These are phyloP conservation scores for Globisporangium middletonii DNA, from an alignment of 352 stramenopile species.

Conservation along the genomic window DNA sequence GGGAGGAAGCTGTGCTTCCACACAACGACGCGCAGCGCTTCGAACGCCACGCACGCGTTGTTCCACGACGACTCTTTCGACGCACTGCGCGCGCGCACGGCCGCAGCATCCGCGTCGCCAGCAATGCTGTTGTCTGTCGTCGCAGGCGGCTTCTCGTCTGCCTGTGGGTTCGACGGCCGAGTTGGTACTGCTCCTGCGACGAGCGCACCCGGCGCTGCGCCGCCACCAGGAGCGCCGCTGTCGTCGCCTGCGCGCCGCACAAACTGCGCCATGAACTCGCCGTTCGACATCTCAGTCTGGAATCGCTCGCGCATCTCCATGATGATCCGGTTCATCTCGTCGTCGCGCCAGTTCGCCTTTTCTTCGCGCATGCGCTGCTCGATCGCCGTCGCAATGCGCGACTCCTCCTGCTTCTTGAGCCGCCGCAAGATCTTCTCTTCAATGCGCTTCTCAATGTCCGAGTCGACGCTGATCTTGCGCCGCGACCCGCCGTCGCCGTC, in stretches of 20 bases:
- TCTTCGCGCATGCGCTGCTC: constrained; percentile 76
- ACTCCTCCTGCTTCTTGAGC: constrained; percentile 86
- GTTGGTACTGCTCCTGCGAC: neutral
- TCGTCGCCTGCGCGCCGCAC: constrained; percentile 29
- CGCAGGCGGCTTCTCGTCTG: constrained; percentile 51
- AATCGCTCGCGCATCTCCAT: constrained; percentile 86
- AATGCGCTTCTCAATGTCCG: constrained; percentile 75
- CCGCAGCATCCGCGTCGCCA: constrained; percentile 19
- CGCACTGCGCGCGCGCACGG: constrained; percentile 31
- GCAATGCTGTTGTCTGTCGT: neutral
- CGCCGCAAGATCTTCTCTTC: constrained; percentile 85
- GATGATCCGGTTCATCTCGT: constrained; percentile 89
- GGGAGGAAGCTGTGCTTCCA: constrained; percentile 87
- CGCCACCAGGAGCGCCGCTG: neutral
- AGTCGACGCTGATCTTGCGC: constrained; percentile 63
- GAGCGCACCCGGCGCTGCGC: neutral
- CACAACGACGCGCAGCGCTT: constrained; percentile 73
- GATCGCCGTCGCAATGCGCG: constrained; percentile 75
- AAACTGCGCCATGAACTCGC: constrained; percentile 50
- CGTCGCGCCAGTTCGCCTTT: constrained; percentile 84
- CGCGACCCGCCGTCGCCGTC: constrained; percentile 22
- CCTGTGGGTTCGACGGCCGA: constrained; percentile 42
- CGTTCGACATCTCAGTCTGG: constrained; percentile 72
- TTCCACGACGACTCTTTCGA: constrained; percentile 85
- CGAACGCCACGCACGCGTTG: constrained; percentile 68